phyloP scores from a whole-genome alignment of 2,329 filamentous ascomycete species.

The Aureobasidium pullulans region DNA sequence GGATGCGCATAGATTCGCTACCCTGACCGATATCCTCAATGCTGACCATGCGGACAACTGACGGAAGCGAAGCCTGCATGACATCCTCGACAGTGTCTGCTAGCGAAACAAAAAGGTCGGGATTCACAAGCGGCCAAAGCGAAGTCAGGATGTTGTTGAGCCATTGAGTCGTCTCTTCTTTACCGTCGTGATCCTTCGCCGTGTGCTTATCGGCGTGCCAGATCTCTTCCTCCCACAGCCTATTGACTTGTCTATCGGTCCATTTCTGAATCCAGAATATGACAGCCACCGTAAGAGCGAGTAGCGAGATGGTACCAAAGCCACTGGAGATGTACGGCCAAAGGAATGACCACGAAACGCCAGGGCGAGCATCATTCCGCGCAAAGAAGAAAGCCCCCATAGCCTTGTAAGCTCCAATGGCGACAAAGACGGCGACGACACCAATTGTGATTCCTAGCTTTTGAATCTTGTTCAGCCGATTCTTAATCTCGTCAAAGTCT shows the following conservation, averaged over 20 bases:
- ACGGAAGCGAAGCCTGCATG: constrained; percentile 69
- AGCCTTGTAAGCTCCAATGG: neutral
- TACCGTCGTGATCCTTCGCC: constrained; percentile 36
- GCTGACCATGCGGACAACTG: constrained; percentile 48
- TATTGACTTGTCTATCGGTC: constrained; percentile 53
- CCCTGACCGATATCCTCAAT: constrained; percentile 71
- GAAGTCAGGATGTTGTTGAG: constrained; percentile 61
- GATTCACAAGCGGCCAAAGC: constrained; percentile 69
- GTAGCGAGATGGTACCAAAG: neutral
- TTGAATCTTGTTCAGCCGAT: constrained; percentile 4
- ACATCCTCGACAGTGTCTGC: constrained; percentile 69
- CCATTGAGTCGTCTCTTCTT: constrained; percentile 62
- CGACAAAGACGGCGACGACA: neutral
- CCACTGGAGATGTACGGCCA: neutral
- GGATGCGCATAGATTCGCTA: constrained; percentile 61
- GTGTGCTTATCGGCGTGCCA: constrained; percentile 58
- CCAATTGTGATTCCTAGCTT: constrained; percentile 3
- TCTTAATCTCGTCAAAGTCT: constrained; percentile 37
- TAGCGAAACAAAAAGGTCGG: constrained; percentile 62
- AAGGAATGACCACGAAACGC: neutral
- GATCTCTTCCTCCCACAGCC: constrained; percentile 60
- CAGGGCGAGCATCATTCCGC: neutral
- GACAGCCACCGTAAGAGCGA: neutral
- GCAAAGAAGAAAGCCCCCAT: neutral
- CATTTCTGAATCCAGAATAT: constrained; percentile 49